Evolutionary conservation across 2,329 filamentous ascomycete genomes (phyloP), one percentile per base, ranked within the genome.

Genomic region (Septoria petroselini): DNA sequence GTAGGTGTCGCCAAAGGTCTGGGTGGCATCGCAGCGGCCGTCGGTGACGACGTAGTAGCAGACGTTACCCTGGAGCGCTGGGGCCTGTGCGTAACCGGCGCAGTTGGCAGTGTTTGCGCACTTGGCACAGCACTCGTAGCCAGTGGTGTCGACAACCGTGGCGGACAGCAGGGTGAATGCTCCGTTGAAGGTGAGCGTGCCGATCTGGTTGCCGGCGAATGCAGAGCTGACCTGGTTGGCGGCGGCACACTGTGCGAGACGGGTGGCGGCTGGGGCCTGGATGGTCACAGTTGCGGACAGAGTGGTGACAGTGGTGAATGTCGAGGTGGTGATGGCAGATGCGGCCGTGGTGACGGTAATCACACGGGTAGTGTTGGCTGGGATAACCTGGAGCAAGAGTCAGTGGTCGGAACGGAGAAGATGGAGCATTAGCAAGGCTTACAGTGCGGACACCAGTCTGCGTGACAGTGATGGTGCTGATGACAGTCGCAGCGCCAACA

Each of bases 211-310:
- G 31, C 44, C 50, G 19, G 18, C 35, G 7, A 41, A 33, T 11
- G 44, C 44, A 15, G 39, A 31, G 43, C 27, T 33, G 34, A 52
- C 31, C 15, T 35, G 30, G 39, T 52, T 52, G 9, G 12, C 21
- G 7, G 43, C 4, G 3, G 31, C 52, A 98, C 43, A 48, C 33
- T 52, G 50, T 7, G 43, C 44, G 23, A 39, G 33, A 19, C 21
- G 34, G 15, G 50, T 52, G 17, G 50, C 38, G 15, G 30, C 34
- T 4, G 50, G 50, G 21, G 25, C 43, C 25, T 37, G 18, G 38
- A 52, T 30, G 44, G 34, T 48, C 12, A 43, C 31, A 17, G 50
- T 52, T 12, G 11, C 17, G 17, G 44, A 42, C 29, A 23, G 40
- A 14, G 45, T 43, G n/a, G 40, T 31, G 17, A 45, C 19, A 27